Evolutionary conservation across 169 alveolate species (phyloP), one percentile per base, ranked within the genome.

Genomic region (Cryptosporidium sp.): DNA sequence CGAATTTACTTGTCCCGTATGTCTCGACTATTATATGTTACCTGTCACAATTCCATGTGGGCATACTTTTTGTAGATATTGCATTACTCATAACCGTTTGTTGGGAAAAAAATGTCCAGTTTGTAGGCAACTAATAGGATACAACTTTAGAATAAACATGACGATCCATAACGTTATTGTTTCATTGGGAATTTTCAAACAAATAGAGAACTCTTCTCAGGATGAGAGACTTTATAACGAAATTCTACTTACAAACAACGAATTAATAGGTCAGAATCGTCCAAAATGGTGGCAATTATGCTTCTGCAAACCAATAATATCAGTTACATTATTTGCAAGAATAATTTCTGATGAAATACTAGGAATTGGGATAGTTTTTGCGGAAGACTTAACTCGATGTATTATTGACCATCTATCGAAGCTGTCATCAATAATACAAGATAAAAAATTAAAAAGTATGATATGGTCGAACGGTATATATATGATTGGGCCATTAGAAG

Each of bases 1-100:
- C 8, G 98, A 96, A 86, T 93, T 96, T 29, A 96, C 95, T 14
- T 96, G 98, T 71, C 95, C 98, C 33, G 94, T 96, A 31, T 96
- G 98, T 65, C 92, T 96, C 58, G 98, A 96, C 61, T 94, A 93
- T 70, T 94, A 94, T 67, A 92, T 92, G 75, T 85, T 95, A 73
- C 98, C 98, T 6, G 97, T 95, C 35, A 96, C 98, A 21, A 87
- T 96, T 73, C 89, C 89, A 33, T 96, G 98, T 72, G 98, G 98
- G 21, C 98, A 96, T 86, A 95, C 98, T 3, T 96, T 94, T 92
- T 96, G 98, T 91, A 84, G 98, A 48, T 96, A 96, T 85, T 95
- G 97, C 92, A 95, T 94, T 21, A 95, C 95, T 6, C 97, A 94
- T 85, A 85, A 87, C 56, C 91, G 93, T 37, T 84, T 93, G 56